Conservation (phyloP, 2,329 filamentous ascomycete genomes). For the Thermothelomyces thermophilus region DNA sequence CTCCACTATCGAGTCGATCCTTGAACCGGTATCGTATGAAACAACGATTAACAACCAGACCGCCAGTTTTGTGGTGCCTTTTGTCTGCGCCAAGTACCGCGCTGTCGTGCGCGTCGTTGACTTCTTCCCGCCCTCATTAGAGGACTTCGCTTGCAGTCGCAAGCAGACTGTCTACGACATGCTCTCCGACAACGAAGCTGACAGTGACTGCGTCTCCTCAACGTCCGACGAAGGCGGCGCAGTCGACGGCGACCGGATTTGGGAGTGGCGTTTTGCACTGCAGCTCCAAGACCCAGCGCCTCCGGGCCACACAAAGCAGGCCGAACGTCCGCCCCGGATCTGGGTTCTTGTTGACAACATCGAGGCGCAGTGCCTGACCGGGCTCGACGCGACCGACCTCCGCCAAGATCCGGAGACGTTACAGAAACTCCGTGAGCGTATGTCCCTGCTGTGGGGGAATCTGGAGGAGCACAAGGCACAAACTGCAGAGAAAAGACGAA, state of each 20-base stretch:
- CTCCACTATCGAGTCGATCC: conserved; percentile 36
- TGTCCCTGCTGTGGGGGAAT: conserved; percentile 81
- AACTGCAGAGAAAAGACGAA: conserved; percentile 21
- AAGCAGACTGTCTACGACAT: conserved; percentile 42
- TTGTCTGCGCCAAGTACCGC: conserved; percentile 66
- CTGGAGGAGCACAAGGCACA: conserved; percentile 61
- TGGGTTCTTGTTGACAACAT: conserved; percentile 63
- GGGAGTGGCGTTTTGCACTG: conserved; percentile 82
- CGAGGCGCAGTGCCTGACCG: conserved; percentile 43
- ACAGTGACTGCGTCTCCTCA: conserved; percentile 18
- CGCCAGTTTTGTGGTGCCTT: conserved; percentile 51
- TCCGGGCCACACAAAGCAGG: background rate
- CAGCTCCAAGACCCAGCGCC: conserved; percentile 60
- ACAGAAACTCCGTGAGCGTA: conserved; percentile 53
- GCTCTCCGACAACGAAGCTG: conserved; percentile 38
- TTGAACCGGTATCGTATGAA: conserved; percentile 35
- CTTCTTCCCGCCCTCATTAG: conserved; percentile 63
- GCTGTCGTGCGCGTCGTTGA: conserved; percentile 71
- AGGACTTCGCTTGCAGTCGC: conserved; percentile 59
- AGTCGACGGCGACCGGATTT: conserved; percentile 33
- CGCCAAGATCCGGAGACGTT: conserved; percentile 45
- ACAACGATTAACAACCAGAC: conserved; percentile 37
- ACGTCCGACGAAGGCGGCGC: conserved; percentile 32
- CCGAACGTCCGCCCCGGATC: conserved; percentile 40
- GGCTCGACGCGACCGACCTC: conserved; percentile 50